Evolutionary conservation across 2,329 filamentous ascomycete genomes (phyloP).

Genomic region (Aspergillus neotritici): DNA sequence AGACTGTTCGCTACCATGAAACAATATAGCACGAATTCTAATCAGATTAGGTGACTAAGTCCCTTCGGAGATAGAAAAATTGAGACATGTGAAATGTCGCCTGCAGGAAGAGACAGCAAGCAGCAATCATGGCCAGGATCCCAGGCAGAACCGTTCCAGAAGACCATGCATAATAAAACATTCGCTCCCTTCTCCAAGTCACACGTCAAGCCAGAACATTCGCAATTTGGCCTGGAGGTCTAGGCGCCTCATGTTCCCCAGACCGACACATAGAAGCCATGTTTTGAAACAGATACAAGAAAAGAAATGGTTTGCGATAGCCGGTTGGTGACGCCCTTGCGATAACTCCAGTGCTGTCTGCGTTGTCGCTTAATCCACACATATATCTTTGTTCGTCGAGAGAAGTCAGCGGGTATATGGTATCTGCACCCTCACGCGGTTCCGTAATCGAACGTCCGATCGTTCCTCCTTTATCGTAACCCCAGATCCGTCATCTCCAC

Average conservation of each 20-base stretch:
- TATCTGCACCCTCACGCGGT: constrained; percentile 12
- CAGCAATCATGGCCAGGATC: no score
- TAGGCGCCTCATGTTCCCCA: constrained; percentile 1
- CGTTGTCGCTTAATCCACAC: constrained; percentile 2
- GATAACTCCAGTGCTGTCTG: not conserved
- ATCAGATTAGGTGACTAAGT: not conserved
- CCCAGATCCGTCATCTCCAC: constrained; percentile 44
- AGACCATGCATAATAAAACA: no score
- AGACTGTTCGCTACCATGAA: no score
- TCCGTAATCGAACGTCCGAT: constrained; percentile 8
- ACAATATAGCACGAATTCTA: no score
- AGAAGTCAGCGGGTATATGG: constrained; percentile 13
- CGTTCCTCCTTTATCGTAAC: constrained; percentile 27
- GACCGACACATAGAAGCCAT: constrained; percentile 15
- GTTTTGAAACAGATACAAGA: constrained; percentile 17
- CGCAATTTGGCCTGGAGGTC: no score
- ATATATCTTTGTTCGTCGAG: constrained; percentile 6
- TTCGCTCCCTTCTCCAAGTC: no score
- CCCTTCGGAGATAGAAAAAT: not conserved
- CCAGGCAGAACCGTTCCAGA: no score
- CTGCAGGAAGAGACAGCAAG: no score
- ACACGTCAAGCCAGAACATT: no score
- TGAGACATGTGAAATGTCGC: no score
- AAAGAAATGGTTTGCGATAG: constrained; percentile 10
- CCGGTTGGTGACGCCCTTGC: constrained; percentile 5